Evolutionary conservation across 352 stramenopile species (phyloP).

Genomic region (Phytophthora idaei): DNA sequence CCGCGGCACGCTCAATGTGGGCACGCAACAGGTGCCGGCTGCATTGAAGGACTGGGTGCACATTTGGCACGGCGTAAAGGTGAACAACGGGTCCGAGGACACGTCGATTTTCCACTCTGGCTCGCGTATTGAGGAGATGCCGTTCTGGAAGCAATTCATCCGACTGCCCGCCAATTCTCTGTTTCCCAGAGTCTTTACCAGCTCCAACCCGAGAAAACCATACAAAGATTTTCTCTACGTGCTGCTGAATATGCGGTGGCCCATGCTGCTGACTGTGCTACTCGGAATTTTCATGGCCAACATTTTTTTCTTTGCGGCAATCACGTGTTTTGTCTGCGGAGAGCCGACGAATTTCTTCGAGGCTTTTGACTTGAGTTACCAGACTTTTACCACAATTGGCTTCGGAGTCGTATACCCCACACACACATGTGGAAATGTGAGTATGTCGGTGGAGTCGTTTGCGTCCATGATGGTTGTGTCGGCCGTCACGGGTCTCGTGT

Average conservation of each 20-base stretch:
- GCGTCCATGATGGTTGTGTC: slow-evolving; percentile 83
- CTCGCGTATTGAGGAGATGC: slow-evolving; percentile 63
- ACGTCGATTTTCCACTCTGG: slow-evolving; percentile 73
- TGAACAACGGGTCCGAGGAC: slow-evolving; percentile 44
- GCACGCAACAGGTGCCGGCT: slow-evolving; percentile 60
- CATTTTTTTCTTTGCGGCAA: slow-evolving; percentile 64
- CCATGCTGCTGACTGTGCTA: slow-evolving; percentile 69
- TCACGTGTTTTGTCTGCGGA: slow-evolving; percentile 55
- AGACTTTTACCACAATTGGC: slow-evolving; percentile 87
- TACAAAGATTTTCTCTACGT: slow-evolving; percentile 90
- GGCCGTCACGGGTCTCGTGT: slow-evolving; percentile 81
- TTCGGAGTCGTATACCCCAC: slow-evolving; percentile 80
- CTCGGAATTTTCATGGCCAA: slow-evolving; percentile 62
- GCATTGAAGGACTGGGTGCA: slow-evolving; percentile 78
- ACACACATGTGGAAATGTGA: slow-evolving; percentile 68
- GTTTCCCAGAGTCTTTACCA: slow-evolving; percentile 67
- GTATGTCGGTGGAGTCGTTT: slow-evolving; percentile 80
- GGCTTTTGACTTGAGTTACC: slow-evolving; percentile 79
- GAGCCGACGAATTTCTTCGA: slow-evolving; percentile 64
- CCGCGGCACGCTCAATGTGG: slow-evolving; percentile 45
- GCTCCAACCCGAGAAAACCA: slow-evolving; percentile 59
- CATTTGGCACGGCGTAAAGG: slow-evolving; percentile 81
- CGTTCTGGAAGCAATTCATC: slow-evolving; percentile 76
- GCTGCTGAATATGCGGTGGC: slow-evolving; percentile 83
- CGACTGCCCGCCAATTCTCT: slow-evolving; percentile 73